Evolutionary conservation across 257 asterid genomes (phyloP), one percentile per base, ranked within the genome.

Genomic region (Nicotiana tabacum): DNA sequence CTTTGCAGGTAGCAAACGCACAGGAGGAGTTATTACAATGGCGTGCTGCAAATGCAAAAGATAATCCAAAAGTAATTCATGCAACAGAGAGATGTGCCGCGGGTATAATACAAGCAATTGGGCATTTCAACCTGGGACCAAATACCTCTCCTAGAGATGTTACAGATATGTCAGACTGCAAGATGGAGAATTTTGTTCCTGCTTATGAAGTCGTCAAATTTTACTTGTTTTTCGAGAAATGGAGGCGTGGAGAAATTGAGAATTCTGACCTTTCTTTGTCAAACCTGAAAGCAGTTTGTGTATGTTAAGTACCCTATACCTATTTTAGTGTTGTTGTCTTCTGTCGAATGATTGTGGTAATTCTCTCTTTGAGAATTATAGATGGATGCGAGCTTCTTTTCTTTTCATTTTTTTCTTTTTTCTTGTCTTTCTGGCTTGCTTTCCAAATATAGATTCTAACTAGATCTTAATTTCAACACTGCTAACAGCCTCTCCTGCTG

Each of bases 31-130:
- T 96, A 88, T 87, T 96, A 90, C 96, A 92, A 88, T 94, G 99
- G 99, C 92, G 89, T 86, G 90, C 93, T 81, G 92, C 88, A 83
- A 91, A 94, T 91, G 98, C 93, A 48, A 94, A 96, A 86, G 88
- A 86, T 85, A 94, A 91, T 90, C 90, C 93, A 30, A 96, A 91
- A 87, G 87, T 94, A 83, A 87, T 94, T 83, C 98, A 94, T 80
- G 98, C 97, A 9, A 90, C 93, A 43, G 98, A 92, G 91, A 91
- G 97, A 87, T 96, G 99, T 89, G 99, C 98, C 33, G 97, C 94
- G 1, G 98, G 99, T 70, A 94, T 96, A 80, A 92, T 96, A 86
- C 95, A 96, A 89, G 97, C 99, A 83, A 93, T 96, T 67, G 97
- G 96, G 62, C 95, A 84, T 85, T 96, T 96, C 84, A 91, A 91